A percentile compares a stretch with the other conserved stretches of the same genome.
Evolutionary conservation across 2,329 filamentous ascomycete species (phyloP).

Genomic region (Ceratocystis colombiana): DNA sequence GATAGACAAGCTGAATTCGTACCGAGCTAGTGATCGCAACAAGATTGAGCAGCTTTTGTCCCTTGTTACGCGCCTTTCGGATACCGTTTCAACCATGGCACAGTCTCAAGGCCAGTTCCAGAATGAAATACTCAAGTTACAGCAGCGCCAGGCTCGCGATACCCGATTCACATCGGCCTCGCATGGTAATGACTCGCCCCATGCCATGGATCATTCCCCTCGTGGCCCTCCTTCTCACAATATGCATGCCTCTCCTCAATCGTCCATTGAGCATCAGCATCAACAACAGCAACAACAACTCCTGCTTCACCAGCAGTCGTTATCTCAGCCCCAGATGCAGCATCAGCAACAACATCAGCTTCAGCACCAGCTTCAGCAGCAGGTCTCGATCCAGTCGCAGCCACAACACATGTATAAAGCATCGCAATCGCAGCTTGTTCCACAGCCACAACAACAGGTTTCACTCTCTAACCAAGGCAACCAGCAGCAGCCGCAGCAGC

Average conservation of each 20-base stretch:
- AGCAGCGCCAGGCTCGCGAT: constrained; percentile 29
- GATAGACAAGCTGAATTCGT: constrained; percentile 43
- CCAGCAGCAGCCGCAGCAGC: constrained; percentile 21
- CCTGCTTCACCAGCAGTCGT: constrained; percentile 32
- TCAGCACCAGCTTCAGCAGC: constrained; percentile 39
- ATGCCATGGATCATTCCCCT: constrained; percentile 25
- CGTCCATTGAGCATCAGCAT: constrained; percentile 31
- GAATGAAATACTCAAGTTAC: constrained; percentile 50
- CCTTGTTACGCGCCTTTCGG: constrained; percentile 55
- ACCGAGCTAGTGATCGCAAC: constrained; percentile 41
- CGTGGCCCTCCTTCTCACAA: constrained; percentile 26
- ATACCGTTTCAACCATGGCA: constrained; percentile 61
- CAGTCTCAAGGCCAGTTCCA: constrained; percentile 59
- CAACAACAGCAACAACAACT: constrained; percentile 29
- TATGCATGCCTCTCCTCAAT: constrained; percentile 26
- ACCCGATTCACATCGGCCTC: constrained; percentile 23
- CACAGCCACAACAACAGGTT: constrained; percentile 27
- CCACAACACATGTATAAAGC: constrained; percentile 25
- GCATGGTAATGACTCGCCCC: constrained; percentile 24
- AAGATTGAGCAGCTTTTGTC: constrained; percentile 66
- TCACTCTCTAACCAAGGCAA: constrained; percentile 27
- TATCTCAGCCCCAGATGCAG: constrained; percentile 57
- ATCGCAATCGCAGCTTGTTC: constrained; percentile 28
- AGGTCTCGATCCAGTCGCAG: constrained; percentile 28
- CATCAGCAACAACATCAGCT: constrained; percentile 33